Percentiles rank a stretch among this genome's conserved stretches.
phyloP scores from a whole-genome alignment of 1,284 basidiomycete species.

The Boletellus dicymbophilus region DNA sequence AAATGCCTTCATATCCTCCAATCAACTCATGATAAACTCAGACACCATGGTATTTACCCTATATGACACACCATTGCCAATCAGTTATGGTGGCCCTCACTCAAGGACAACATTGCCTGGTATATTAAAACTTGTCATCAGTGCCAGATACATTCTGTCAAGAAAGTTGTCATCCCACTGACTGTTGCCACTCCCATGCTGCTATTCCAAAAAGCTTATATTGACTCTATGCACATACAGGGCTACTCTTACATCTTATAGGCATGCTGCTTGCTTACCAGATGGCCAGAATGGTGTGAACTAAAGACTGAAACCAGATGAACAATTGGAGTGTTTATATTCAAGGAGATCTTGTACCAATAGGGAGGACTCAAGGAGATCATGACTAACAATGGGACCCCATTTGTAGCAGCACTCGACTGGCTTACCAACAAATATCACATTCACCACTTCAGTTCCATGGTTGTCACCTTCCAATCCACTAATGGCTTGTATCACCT shows the following conservation, averaged over 20 bases:
- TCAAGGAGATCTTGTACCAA: background rate
- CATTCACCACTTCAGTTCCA: constrained; percentile 31
- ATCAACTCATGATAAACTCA: background rate
- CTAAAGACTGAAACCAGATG: too few species aligned
- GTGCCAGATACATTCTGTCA: background rate
- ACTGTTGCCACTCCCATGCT: too few species aligned
- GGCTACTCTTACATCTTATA: too few species aligned
- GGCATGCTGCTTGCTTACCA: too few species aligned
- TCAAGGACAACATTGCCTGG: background rate
- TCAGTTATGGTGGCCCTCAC: too few species aligned
- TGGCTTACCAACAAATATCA: constrained; percentile 1
- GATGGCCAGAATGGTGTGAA: too few species aligned
- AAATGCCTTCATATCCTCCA: background rate
- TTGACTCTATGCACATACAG: too few species aligned
- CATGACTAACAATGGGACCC: constrained; percentile 5
- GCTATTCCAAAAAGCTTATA: too few species aligned
- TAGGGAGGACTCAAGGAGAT: constrained; percentile 10
- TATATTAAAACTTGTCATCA: constrained; percentile 7
- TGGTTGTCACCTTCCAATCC: constrained; percentile 27
- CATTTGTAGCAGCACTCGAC: background rate
- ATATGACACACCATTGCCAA: background rate
- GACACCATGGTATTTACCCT: background rate
- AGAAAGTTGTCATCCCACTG: background rate
- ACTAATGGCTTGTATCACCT: constrained; percentile 34
- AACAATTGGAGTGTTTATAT: too few species aligned